Evolutionary conservation across 2,329 filamentous ascomycete genomes (phyloP).

Genomic region (Coniochaeta sp.): DNA sequence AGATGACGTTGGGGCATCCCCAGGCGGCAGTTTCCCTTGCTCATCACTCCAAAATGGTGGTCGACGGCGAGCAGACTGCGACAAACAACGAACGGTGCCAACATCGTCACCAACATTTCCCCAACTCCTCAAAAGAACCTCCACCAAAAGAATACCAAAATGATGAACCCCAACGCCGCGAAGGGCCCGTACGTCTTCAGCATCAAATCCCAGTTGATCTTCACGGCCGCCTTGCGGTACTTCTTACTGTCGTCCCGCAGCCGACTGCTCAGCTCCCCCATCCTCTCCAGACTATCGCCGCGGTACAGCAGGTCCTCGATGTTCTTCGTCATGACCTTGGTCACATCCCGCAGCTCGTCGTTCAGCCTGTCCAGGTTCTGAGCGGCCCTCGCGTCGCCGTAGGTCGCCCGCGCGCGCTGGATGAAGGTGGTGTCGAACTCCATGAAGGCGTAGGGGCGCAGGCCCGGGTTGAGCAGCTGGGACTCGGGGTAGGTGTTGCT

Average conservation of each 20-base stretch:
- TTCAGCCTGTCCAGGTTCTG: conserved; percentile 94
- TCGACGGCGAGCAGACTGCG: not conserved
- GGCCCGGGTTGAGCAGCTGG: conserved; percentile 65
- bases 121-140: conserved; percentile 65
- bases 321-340: conserved; percentile 99
- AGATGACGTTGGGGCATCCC: not conserved
- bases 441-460: conserved; percentile 93
- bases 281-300: conserved; percentile 88
- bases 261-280: conserved; percentile 88
- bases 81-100: not conserved
- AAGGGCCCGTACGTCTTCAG: conserved; percentile 96
- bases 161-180: conserved; percentile 70
- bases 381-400: conserved; percentile 83
- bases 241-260: conserved; percentile 90
- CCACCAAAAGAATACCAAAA: conserved; percentile 85
- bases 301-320: conserved; percentile 96
- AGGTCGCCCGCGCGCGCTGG: conserved; percentile 82
- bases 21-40: not conserved
- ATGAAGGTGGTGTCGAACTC: conserved; percentile 98
- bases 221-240: conserved; percentile 84
- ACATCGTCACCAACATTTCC: not conserved
- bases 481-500: conserved; percentile 68
- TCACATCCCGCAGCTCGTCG: conserved; percentile 94
- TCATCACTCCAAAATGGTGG: not conserved
- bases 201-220: conserved; percentile 96